Evolutionary conservation across 2,329 filamentous ascomycete genomes (phyloP).

Genomic region (Teratosphaeria zuluensis): DNA sequence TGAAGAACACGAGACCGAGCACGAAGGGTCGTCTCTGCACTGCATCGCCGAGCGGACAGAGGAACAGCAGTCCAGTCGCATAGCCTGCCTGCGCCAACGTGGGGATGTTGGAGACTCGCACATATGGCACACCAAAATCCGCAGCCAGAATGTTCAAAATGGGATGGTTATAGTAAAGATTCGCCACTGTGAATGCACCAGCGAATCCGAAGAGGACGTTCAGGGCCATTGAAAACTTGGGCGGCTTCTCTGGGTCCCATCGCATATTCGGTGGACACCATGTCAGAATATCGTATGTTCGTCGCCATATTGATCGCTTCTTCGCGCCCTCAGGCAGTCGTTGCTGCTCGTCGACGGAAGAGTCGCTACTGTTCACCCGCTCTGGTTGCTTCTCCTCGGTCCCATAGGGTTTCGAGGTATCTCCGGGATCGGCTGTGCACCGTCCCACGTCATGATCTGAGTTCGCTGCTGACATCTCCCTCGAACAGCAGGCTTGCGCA

Average conservation of each 20-base stretch:
- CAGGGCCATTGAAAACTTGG: conserved; percentile 55
- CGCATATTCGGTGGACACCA: conserved; percentile 59
- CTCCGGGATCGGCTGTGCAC: not conserved
- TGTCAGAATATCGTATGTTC: conserved; percentile 28
- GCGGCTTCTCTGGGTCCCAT: conserved; percentile 57
- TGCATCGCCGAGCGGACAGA: conserved; percentile 66
- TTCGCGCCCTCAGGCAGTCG: not conserved
- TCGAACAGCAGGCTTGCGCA: not conserved
- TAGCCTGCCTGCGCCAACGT: conserved; percentile 75
- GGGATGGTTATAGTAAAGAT: conserved; percentile 73
- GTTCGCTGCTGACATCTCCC: not conserved
- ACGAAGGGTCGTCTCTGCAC: conserved; percentile 61
- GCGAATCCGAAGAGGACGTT: conserved; percentile 64
- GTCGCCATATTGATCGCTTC: conserved; percentile 13
- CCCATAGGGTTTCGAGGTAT: not conserved
- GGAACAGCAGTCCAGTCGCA: conserved; percentile 59
- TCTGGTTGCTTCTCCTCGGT: not conserved
- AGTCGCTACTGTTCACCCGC: conserved; percentile 1
- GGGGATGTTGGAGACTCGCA: conserved; percentile 57
- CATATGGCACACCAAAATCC: conserved; percentile 62
- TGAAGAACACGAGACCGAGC: conserved; percentile 52
- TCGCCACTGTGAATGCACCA: conserved; percentile 62
- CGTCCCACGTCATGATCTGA: not conserved
- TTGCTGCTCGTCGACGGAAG: not conserved
- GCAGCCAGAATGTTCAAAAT: conserved; percentile 65